These are phyloP conservation scores for Phytophthora ramorum DNA, from an alignment of 352 stramenopile genomes.

Conservation along the genomic window DNA sequence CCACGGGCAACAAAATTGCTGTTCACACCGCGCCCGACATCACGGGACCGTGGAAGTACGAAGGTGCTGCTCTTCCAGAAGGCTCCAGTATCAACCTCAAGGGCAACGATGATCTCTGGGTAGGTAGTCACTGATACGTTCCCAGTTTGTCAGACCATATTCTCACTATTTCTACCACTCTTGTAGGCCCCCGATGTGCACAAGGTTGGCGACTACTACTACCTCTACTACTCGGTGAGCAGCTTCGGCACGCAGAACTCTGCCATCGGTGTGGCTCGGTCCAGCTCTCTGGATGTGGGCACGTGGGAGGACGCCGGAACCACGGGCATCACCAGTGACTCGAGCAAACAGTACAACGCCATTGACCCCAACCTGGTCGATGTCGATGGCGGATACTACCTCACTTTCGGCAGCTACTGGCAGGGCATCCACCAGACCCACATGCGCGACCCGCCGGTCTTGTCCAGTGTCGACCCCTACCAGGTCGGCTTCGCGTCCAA, in stretches of 20 bases:
- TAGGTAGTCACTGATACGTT: neutral
- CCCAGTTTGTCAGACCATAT: neutral
- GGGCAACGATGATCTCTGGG: conserved; percentile 52
- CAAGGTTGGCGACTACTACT: conserved; percentile 57
- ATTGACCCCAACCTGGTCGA: conserved; percentile 55
- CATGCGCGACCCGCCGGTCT: conserved; percentile 27
- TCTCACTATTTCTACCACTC: neutral
- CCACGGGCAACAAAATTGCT: conserved; percentile 45
- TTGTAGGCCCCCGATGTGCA: conserved; percentile 47
- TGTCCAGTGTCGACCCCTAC: conserved; percentile 7
- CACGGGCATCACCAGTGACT: conserved; percentile 35
- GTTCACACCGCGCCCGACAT: conserved; percentile 48
- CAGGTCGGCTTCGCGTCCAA: conserved; percentile 42
- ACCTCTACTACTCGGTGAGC: conserved; percentile 65
- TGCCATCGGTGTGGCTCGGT: conserved; percentile 48
- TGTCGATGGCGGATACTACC: conserved; percentile 34
- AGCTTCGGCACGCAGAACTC: conserved; percentile 53
- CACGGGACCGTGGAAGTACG: conserved; percentile 47
- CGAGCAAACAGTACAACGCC: conserved; percentile 50
- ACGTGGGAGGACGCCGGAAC: conserved; percentile 50
- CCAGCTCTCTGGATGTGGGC: conserved; percentile 45
- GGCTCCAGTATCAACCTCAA: conserved; percentile 53
- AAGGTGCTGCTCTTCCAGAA: conserved; percentile 41
- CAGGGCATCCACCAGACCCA: conserved; percentile 34
- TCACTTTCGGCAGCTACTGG: conserved; percentile 56